These are phyloP conservation scores for Echites panduratus DNA, from an alignment of 257 asterid genomes.

Conservation along the genomic window DNA sequence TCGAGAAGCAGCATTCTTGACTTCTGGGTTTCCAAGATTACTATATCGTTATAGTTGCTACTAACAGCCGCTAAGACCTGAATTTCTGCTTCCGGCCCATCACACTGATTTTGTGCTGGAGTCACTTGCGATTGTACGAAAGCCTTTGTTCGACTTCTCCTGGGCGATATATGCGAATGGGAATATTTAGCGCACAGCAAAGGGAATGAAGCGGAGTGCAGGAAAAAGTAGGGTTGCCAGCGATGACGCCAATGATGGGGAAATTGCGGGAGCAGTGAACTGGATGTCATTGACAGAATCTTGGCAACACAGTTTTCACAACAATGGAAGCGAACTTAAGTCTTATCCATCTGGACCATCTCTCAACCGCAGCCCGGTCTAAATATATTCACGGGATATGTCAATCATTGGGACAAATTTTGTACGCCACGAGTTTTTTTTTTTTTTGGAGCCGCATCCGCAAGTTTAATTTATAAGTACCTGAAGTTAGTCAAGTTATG, in stretches of 20 bases:
- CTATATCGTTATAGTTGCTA: conserved; percentile 44
- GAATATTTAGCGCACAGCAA: background rate
- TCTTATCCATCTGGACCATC: conserved; percentile 1
- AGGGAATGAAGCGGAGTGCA: background rate
- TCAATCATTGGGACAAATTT: too few species aligned
- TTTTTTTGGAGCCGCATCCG: too few species aligned
- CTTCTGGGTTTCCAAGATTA: conserved; percentile 49
- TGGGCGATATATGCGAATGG: background rate
- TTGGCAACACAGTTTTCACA: background rate
- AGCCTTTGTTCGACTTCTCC: background rate
- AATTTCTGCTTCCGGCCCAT: conserved; percentile 25
- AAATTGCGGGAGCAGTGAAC: background rate
- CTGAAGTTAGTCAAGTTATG: too few species aligned
- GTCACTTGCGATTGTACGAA: background rate
- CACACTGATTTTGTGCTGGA: conserved; percentile 16
- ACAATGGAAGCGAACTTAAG: background rate
- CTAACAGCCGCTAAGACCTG: conserved; percentile 39
- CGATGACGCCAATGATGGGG: background rate
- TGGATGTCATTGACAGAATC: background rate
- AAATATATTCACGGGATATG: too few species aligned
- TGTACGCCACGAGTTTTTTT: too few species aligned
- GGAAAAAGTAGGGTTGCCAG: background rate
- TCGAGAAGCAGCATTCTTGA: conserved; percentile 68
- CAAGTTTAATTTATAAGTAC: too few species aligned
- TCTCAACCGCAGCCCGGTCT: background rate